Evolutionary conservation across 352 stramenopile genomes (phyloP).

Genomic region (Phytopythium helicoides): DNA sequence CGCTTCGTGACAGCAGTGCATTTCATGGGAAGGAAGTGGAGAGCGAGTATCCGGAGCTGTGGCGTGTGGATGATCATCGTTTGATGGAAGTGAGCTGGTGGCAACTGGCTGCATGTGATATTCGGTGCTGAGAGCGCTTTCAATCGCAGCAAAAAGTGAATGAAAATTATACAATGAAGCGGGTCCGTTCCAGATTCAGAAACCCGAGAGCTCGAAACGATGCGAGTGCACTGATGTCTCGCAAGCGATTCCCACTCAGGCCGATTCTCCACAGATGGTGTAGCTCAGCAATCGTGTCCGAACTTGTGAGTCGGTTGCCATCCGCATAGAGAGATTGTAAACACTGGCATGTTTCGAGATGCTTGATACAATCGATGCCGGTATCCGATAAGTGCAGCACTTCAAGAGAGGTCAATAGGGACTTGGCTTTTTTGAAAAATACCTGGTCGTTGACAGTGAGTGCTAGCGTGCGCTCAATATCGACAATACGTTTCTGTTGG

Average conservation of each 20-base stretch:
- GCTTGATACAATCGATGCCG: slow-evolving; percentile 44
- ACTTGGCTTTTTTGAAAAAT: slow-evolving; percentile 38
- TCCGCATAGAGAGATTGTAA: slow-evolving; percentile 55
- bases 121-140: too few relatives aligned
- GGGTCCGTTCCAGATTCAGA: slow-evolving; percentile 49
- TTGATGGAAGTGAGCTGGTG: too few relatives aligned
- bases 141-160: too few relatives aligned
- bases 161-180: too few relatives aligned
- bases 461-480: too few relatives aligned
- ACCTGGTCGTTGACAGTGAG: too few relatives aligned
- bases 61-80: too few relatives aligned
- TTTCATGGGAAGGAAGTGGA: too few relatives aligned
- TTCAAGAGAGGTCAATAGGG: slow-evolving; percentile 36
- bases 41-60: too few relatives aligned
- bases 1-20: too few relatives aligned
- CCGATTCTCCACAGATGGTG: slow-evolving; percentile 52
- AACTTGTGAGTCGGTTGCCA: slow-evolving; percentile 43
- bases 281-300: slow-evolving; percentile 35
- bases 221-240: slow-evolving; percentile 32
- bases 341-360: slow-evolving; percentile 38
- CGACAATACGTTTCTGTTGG: too few relatives aligned
- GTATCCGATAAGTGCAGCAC: slow-evolving; percentile 53
- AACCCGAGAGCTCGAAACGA: slow-evolving; percentile 55
- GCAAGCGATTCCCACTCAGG: slow-evolving; percentile 46
- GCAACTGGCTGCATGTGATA: too few relatives aligned